A percentile compares a stretch with the other conserved stretches of the same genome.
Evolutionary conservation across 2,329 filamentous ascomycete genomes (phyloP).

Genomic region (Penicillium sp.): DNA sequence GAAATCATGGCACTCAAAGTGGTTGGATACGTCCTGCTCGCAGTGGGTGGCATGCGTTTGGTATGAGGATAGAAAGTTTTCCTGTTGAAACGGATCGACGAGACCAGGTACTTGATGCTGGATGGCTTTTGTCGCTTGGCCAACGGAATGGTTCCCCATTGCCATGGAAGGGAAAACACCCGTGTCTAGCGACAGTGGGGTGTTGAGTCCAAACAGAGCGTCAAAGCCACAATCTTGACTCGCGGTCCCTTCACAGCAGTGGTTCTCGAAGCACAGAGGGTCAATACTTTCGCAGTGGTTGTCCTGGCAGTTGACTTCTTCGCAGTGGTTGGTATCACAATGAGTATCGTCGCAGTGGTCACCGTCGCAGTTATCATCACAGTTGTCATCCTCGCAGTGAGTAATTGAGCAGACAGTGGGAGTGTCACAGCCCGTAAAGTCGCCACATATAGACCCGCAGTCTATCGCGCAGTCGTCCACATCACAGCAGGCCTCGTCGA

Average conservation of each 20-base stretch:
- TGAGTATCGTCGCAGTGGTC: slow-evolving; percentile 1
- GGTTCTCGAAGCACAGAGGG: slow-evolving; percentile 38
- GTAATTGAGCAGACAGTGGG: slow-evolving; percentile 36
- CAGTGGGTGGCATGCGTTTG: slow-evolving; percentile 22
- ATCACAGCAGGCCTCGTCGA: slow-evolving; percentile 39
- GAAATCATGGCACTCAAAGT: slow-evolving; percentile 30
- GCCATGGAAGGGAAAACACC: slow-evolving; percentile 24
- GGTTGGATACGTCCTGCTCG: slow-evolving; percentile 23
- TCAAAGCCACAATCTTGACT: slow-evolving; percentile 29
- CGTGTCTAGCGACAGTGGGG: slow-evolving; percentile 28
- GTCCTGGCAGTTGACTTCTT: neutral
- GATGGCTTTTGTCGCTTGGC: slow-evolving; percentile 20
- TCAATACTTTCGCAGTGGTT: slow-evolving; percentile 29
- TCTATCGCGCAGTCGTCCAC: slow-evolving; percentile 34
- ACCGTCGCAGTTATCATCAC: slow-evolving; percentile 14
- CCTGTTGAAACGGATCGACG: slow-evolving; percentile 18
- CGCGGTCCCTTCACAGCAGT: slow-evolving; percentile 30
- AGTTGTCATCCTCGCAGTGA: slow-evolving; percentile 27
- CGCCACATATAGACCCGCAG: slow-evolving; percentile 41
- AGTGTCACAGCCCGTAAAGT: slow-evolving; percentile 40
- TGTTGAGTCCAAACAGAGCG: slow-evolving; percentile 31
- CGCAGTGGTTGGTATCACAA: slow-evolving; percentile 3
- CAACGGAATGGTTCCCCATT: slow-evolving; percentile 14
- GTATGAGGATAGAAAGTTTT: slow-evolving; percentile 24
- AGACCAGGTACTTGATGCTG: slow-evolving; percentile 16